Evolutionary conservation across 2,329 filamentous ascomycete species (phyloP), one percentile per base, ranked within the genome.

Genomic region (Epichloe baconii): DNA sequence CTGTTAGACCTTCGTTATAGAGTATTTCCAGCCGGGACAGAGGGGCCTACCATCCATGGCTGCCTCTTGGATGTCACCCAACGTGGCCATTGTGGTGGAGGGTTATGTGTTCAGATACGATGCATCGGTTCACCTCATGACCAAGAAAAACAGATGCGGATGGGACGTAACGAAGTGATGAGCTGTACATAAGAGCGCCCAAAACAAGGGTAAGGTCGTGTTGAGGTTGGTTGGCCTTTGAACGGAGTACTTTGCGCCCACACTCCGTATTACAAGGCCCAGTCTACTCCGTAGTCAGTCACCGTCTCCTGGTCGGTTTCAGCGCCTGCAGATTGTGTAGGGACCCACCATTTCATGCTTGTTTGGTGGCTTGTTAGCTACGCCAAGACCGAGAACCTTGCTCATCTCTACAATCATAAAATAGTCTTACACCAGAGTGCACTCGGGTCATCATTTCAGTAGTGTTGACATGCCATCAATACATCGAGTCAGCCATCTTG

Each of bases 1-100:
- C 31, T 31, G 46, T 52, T 46, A 52, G 50, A 26, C 44, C 7
- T 36, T 23, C 43, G 54, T n/a, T 38, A 38, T 41, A 21, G 15
- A 43, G 34, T 5, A 35, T 34, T 17, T n/a, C 14, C 23, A 34
- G 17, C 23, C 34, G n/a, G 37, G n/a, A 23, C 19, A 17, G 17
- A 19, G 26, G 38, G 45, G 11, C 37, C 46, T 19, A 53, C 53
- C 49, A 48, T 54, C 52, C 55, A 37, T 55, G n/a, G 47, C 51
- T 50, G 49, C 49, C 52, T 53, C 56, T n/a, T 46, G 48, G 31
- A 47, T 37, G 51, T 48, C 56, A 48, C 52, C 52, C 57, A 58
- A 55, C 43, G 21, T 49, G 51, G 37, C 52, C 41, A 26, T 36
- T 46, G 36, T 54, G 35, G 52, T 17, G 21, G 11, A 41, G 19